phyloP scores from a whole-genome alignment of 2,329 filamentous ascomycete genomes.

The Pestalotiopsis sp. region DNA sequence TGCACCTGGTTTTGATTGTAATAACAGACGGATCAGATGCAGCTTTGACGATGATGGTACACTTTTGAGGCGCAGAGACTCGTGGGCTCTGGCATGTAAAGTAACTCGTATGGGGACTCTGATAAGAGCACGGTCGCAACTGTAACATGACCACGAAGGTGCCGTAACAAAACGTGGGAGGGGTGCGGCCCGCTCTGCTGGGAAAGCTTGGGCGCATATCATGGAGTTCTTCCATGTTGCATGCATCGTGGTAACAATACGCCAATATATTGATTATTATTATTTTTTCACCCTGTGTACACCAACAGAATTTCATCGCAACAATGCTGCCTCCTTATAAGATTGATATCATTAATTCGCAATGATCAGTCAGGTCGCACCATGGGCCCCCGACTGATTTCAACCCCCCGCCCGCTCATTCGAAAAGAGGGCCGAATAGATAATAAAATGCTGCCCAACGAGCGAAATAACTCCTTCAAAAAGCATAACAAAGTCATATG shows the following conservation, averaged over 20 bases:
- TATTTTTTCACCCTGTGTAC: no score
- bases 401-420: background rate
- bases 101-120: background rate
- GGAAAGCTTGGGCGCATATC: constrained; percentile 3
- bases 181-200: constrained; percentile 1
- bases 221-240: background rate
- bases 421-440: background rate
- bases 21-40: background rate
- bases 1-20: background rate
- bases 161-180: background rate
- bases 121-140: background rate
- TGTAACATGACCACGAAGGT: background rate
- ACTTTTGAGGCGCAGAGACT: background rate
- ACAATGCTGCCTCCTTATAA: background rate
- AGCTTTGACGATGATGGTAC: background rate
- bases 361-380: background rate
- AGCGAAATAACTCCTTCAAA: background rate
- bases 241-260: background rate
- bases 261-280: background rate
- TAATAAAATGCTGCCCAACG: background rate
- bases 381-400: background rate
- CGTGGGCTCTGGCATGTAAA: background rate
- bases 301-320: no score
- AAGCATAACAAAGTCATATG: background rate
- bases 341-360: background rate